Percentiles rank a stretch among this genome's conserved stretches.
These are phyloP conservation scores for Suhomyces yuchorum DNA, from an alignment of 1,139 yeast species.

Conservation along the genomic window DNA sequence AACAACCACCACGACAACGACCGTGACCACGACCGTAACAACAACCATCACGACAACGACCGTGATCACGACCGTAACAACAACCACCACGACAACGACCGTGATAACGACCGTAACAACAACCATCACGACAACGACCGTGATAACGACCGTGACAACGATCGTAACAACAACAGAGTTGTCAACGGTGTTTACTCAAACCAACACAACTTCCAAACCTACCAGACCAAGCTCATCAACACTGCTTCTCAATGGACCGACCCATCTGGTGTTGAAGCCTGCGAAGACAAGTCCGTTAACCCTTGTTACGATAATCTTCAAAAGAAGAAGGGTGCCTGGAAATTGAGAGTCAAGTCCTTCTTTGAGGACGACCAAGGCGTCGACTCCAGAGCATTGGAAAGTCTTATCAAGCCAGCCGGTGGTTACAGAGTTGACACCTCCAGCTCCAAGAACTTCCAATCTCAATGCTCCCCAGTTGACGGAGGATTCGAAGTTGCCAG, in stretches of 20 bases:
- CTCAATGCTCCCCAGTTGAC: not conserved
- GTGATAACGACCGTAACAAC: not conserved
- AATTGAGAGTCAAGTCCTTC: not conserved
- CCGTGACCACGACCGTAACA: not conserved
- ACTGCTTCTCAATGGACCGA: constrained; percentile 1
- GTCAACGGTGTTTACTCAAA: not conserved
- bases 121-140: not conserved
- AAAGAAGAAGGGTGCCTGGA: not conserved
- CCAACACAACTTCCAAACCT: not conserved
- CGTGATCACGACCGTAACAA: not conserved
- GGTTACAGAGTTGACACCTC: not conserved
- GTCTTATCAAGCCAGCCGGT: not conserved
- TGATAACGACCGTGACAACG: not conserved
- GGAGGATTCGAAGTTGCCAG: not conserved
- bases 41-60: not conserved
- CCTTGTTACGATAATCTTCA: not conserved
- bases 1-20: not conserved
- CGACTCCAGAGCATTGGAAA: not conserved
- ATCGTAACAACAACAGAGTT: not conserved
- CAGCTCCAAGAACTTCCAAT: not conserved
- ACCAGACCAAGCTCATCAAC: constrained; percentile 1
- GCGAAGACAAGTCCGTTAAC: not conserved
- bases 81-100: not conserved
- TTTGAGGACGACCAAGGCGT: not conserved
- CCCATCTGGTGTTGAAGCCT: constrained; percentile 1